Conservation (phyloP, 176 grass and related monocot species). For the Elaeis guineensis region DNA sequence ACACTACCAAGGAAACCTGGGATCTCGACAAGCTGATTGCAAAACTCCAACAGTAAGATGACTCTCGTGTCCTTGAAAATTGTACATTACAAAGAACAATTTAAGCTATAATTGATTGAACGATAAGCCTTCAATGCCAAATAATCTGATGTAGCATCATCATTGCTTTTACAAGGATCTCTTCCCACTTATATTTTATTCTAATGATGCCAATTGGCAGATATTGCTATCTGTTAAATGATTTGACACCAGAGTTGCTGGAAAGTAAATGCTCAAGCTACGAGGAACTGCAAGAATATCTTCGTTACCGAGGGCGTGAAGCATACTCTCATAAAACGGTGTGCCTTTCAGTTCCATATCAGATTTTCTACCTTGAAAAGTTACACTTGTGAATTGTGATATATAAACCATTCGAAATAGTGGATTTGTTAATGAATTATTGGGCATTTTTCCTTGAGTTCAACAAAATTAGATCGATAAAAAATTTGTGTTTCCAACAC, state of each 20-base stretch:
- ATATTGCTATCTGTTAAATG: slow-evolving; percentile 91
- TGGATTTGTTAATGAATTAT: too few species aligned
- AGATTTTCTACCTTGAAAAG: not conserved
- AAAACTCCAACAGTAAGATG: slow-evolving; percentile 96
- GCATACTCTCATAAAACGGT: slow-evolving; percentile 92
- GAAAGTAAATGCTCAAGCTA: slow-evolving; percentile 64
- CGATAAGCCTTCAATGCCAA: too few species aligned
- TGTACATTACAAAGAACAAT: too few species aligned
- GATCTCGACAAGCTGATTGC: slow-evolving; percentile 76
- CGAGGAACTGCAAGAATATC: slow-evolving; percentile 71
- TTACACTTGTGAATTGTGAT: too few species aligned
- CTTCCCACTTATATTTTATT: not conserved
- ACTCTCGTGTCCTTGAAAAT: too few species aligned
- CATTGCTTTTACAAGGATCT: too few species aligned
- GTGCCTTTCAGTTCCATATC: slow-evolving; percentile 17
- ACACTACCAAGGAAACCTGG: slow-evolving; percentile 74
- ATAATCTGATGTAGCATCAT: too few species aligned
- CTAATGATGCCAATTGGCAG: slow-evolving; percentile 20
- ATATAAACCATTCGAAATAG: too few species aligned
- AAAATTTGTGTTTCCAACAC: too few species aligned
- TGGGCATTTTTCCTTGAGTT: too few species aligned
- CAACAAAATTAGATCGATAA: too few species aligned
- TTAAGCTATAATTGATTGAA: too few species aligned
- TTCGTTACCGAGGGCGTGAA: slow-evolving; percentile 69
- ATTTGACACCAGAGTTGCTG: slow-evolving; percentile 66